Percentiles rank a stretch among this genome's conserved stretches.
phyloP scores from a whole-genome alignment of 2,329 filamentous ascomycete species.

The Fusarium dlaminii region DNA sequence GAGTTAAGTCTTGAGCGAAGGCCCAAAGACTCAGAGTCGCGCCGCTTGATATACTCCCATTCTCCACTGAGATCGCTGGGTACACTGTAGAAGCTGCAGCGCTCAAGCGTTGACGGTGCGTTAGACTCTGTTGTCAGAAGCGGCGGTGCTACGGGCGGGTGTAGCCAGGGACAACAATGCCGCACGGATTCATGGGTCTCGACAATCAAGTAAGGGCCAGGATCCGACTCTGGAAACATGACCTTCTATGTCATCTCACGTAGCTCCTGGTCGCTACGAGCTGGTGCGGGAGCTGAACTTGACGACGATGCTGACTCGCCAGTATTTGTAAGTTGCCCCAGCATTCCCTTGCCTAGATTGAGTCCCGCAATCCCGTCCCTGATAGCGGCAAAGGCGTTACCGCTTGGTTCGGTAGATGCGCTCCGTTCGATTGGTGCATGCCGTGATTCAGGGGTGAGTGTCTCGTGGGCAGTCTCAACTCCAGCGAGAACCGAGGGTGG shows the following conservation, averaged over 20 bases:
- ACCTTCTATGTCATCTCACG: constrained; percentile 58
- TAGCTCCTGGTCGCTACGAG: constrained; percentile 54
- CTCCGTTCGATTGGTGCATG: constrained; percentile 55
- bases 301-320: constrained; percentile 38
- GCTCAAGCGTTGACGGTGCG: not conserved
- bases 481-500: constrained; percentile 66
- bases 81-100: constrained; percentile 17
- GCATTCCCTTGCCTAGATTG: constrained; percentile 58
- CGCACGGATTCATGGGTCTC: constrained; percentile 44
- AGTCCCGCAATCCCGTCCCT: constrained; percentile 60
- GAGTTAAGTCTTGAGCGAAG: not conserved
- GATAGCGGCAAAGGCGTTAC: constrained; percentile 57
- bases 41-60: constrained; percentile 33
- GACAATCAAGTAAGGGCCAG: constrained; percentile 46
- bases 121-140: constrained; percentile 1
- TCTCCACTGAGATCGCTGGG: constrained; percentile 17
- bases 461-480: constrained; percentile 67
- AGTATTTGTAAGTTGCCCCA: constrained; percentile 47
- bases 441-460: constrained; percentile 54
- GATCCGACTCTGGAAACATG: constrained; percentile 48
- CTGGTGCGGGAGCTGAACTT: constrained; percentile 23
- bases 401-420: constrained; percentile 54
- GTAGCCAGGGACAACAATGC: constrained; percentile 11
- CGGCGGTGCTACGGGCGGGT: not conserved
- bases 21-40: not conserved